Evolutionary conservation across 2,329 filamentous ascomycete genomes (phyloP).

Genomic region (Fusarium luffae): DNA sequence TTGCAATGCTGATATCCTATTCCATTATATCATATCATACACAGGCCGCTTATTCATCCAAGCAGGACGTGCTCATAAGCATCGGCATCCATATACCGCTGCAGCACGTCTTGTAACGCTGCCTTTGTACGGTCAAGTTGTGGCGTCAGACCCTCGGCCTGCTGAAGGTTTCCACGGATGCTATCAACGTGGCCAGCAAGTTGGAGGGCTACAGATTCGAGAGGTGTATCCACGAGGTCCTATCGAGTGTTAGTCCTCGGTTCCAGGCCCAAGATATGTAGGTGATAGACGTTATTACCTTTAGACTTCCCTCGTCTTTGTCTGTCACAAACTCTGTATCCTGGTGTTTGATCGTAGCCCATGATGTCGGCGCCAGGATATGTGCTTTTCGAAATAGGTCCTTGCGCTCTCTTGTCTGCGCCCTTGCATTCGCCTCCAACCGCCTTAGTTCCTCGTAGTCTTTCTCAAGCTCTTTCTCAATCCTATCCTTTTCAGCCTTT

Average conservation of each 20-base stretch:
- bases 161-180: slow-evolving; percentile 64
- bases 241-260: slow-evolving; percentile 30
- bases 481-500: slow-evolving; percentile 65
- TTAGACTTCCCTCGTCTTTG: slow-evolving; percentile 33
- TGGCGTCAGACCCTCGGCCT: slow-evolving; percentile 63
- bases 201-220: slow-evolving; percentile 59
- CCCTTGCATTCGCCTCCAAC: slow-evolving; percentile 67
- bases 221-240: slow-evolving; percentile 56
- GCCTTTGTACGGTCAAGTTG: slow-evolving; percentile 61
- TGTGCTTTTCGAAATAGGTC: slow-evolving; percentile 62
- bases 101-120: slow-evolving; percentile 61
- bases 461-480: slow-evolving; percentile 65
- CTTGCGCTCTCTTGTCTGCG: slow-evolving; percentile 63
- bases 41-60: slow-evolving; percentile 43
- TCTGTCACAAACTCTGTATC: slow-evolving; percentile 26
- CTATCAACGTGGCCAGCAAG: slow-evolving; percentile 67
- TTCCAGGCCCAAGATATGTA: not conserved
- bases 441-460: slow-evolving; percentile 64
- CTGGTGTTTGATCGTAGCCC: slow-evolving; percentile 9
- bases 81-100: slow-evolving; percentile 57
- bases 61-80: slow-evolving; percentile 62
- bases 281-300: slow-evolving; percentile 25
- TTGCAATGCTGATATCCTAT: not conserved
- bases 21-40: slow-evolving; percentile 18
- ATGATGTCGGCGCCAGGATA: slow-evolving; percentile 56